These are phyloP conservation scores for Penicillium hesseltinei DNA, from an alignment of 2,329 filamentous ascomycete genomes.

Conservation along the genomic window DNA sequence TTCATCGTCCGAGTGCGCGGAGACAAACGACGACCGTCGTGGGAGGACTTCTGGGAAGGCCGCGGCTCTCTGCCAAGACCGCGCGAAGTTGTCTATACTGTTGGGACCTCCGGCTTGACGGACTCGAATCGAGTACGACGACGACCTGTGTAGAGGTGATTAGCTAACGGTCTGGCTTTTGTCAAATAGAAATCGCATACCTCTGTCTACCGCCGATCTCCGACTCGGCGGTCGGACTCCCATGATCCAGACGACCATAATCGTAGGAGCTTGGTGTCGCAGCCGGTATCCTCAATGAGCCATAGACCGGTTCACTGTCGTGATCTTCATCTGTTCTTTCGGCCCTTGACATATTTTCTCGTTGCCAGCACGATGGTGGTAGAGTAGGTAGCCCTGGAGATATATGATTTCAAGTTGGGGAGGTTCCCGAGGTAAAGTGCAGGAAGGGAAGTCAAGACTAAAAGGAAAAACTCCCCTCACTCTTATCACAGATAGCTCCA, in stretches of 20 bases:
- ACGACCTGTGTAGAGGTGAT: conserved; percentile 23
- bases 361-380: background rate
- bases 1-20: conserved; percentile 54
- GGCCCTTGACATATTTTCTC: conserved; percentile 1
- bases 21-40: conserved; percentile 70
- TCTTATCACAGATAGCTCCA: conserved; percentile 11
- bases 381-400: background rate
- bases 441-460: background rate
- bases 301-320: conserved; percentile 6
- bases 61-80: conserved; percentile 87
- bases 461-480: conserved; percentile 1
- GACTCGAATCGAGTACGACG: conserved; percentile 48
- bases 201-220: conserved; percentile 17
- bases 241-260: conserved; percentile 10
- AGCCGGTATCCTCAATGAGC: conserved; percentile 12
- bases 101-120: conserved; percentile 82
- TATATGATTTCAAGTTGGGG: background rate
- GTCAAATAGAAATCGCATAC: background rate
- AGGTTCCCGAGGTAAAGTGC: background rate
- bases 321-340: conserved; percentile 6
- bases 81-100: conserved; percentile 88
- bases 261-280: conserved; percentile 17
- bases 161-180: background rate
- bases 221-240: conserved; percentile 14
- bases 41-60: conserved; percentile 85